Conservation (phyloP, 1,139 yeast species). For the Lodderomyces margitis region DNA sequence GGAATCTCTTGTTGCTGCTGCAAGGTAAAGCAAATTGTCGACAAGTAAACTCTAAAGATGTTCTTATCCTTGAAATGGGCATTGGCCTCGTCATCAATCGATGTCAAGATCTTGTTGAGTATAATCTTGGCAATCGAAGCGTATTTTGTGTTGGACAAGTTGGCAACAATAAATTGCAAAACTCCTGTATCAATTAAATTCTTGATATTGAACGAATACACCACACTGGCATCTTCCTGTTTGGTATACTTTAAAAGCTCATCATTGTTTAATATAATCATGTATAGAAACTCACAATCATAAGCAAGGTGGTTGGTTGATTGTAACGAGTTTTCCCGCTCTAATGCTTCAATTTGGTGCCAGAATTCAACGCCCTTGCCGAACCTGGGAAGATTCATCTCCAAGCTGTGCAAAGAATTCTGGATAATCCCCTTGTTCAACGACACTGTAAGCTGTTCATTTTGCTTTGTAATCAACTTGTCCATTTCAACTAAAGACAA, state of each 20-base stretch:
- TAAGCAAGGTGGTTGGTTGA: slow-evolving; percentile 30
- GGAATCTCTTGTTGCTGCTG: slow-evolving; percentile 19
- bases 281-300: slow-evolving; percentile 60
- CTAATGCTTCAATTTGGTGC: slow-evolving; percentile 26
- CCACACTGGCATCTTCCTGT: slow-evolving; percentile 21
- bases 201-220: slow-evolving; percentile 46
- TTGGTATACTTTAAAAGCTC: slow-evolving; percentile 48
- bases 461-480: slow-evolving; percentile 44
- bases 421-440: slow-evolving; percentile 52
- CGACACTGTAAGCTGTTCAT: slow-evolving; percentile 42
- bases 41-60: slow-evolving; percentile 55
- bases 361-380: slow-evolving; percentile 14
- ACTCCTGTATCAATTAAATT: slow-evolving; percentile 58
- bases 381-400: slow-evolving; percentile 7
- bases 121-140: slow-evolving; percentile 32
- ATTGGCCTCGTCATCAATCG: slow-evolving; percentile 22
- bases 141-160: slow-evolving; percentile 28
- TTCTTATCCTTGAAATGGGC: slow-evolving; percentile 54
- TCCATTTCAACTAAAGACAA: slow-evolving; percentile 42
- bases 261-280: slow-evolving; percentile 57
- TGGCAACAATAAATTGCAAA: slow-evolving; percentile 55
- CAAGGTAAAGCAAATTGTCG: slow-evolving; percentile 57
- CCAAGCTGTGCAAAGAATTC: slow-evolving; percentile 36
- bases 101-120: slow-evolving; percentile 41
- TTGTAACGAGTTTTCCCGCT: slow-evolving; percentile 14